Base-by-base conservation (phyloP, 2,329 filamentous ascomycete species). In the Graphilbum sp. region DNA sequence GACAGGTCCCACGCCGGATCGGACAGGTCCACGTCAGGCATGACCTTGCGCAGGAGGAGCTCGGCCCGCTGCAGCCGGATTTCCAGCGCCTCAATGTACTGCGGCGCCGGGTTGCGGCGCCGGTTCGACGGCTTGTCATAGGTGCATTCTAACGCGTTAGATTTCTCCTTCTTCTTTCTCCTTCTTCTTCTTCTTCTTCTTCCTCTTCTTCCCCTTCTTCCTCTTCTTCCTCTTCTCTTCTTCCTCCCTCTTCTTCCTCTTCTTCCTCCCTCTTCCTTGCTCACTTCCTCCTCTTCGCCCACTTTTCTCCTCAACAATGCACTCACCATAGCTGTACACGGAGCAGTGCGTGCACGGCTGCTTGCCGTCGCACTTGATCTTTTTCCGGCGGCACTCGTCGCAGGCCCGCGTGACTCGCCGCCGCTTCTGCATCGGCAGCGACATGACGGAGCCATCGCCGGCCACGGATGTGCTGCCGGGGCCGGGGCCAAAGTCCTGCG, bases 111-210 rank as follows among this genome's bases (percentile, higher is more conserved):
- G 54, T 94, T 94, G 49, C 87, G 76, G 47, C 86, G 73, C 47
- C 87, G 73, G 55, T 94, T 94, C 19, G 86, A 94, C 12, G 87
- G 87, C 55, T 94, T 90, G 52, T 94, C 86, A 58, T 94, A 94
- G 21, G 86, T 93, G 57, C 87, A 95, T 54, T 93, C 86, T 94
- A 29, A 29, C 27, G 8, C 8, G 11, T 29, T 12, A 29, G 15
- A 6, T 29, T 29, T 29, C 21, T 29, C 10, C 5, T 29, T 25
- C 12, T 25, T 12, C 23, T 25, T 12, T 25, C 12, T 25, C 23
- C 7, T 25, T 25, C 23, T 25, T 25, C 12, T 25, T 12, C 23
- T 6, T 24, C 6, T 20, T 12, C 17, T 20, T 27, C 29, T 35
- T n/a, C 33, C 17, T n/a, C n/a, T n/a, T n/a, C n/a, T n/a, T n/a